Evolutionary conservation across 2,329 filamentous ascomycete genomes (phyloP), one percentile per base, ranked within the genome.

Genomic region (Allantophomopsis cytisporea): DNA sequence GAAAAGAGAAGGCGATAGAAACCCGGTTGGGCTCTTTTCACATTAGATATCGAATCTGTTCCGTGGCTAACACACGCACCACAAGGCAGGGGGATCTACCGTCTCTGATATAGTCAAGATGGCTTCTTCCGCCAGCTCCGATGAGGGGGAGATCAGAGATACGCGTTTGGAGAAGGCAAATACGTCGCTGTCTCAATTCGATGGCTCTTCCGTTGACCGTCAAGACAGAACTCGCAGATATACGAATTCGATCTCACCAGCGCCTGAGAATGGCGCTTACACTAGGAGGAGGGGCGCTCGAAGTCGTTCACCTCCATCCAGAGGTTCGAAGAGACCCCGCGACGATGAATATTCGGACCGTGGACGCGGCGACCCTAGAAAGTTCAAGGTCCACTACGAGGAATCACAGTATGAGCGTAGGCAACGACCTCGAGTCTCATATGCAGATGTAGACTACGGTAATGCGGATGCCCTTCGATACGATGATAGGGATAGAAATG

Each of bases 151-250:
- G 69, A 86, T 89, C 62, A 65, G 81, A 60, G 83, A 88, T 64
- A 74, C 74, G 64, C 70, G 71, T 63, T 71, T 69, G 69, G 71
- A 75, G 65, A 91, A 91, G 85, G 84, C 85, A 91, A 83, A 82
- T 84, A 80, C 80, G 78, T 79, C 81, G 79, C 76, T 79, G 71
- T 69, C 72, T 71, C 72, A 71, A 62, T 65, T 73, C 71, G 76
- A 79, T 73, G 73, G 77, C 80, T 79, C 68, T 75, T 78, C 73
- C 75, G 80, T 94, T 94, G 83, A 94, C 85, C 83, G 81, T 76
- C 77, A 71, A 72, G 74, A 82, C 83, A 94, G 86, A 88, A 71
- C 64, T 65, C 76, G 71, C 40, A 51, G 50, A 44, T 51, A 50
- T 38, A 54, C 58, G 33, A 50, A 47, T 44, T 56, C 56, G 42